phyloP scores from a whole-genome alignment of 306 rosid genomes.

The Begonia loranthoides region DNA sequence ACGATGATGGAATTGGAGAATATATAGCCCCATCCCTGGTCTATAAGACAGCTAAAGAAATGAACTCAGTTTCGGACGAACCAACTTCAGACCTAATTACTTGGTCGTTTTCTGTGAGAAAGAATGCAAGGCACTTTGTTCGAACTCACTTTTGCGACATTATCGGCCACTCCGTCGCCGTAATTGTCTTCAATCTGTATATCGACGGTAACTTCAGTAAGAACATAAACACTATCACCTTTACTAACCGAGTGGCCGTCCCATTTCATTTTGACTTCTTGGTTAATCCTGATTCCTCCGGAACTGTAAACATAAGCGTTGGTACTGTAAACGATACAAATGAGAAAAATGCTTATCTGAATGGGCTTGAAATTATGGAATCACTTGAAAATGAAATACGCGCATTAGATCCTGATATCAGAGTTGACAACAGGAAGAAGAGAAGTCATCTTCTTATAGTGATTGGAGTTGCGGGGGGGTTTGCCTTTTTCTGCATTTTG shows the following conservation, averaged over 20 bases:
- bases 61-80: background rate
- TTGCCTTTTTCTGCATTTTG: constrained; percentile 13
- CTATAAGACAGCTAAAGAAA: constrained; percentile 14
- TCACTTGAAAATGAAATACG: constrained; percentile 4
- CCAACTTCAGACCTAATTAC: constrained; percentile 4
- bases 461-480: constrained; percentile 22
- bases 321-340: background rate
- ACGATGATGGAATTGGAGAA: accelerated
- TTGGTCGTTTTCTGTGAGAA: constrained; percentile 14
- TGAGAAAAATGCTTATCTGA: constrained; percentile 12
- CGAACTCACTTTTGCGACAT: constrained; percentile 32
- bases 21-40: constrained; percentile 9
- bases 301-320: constrained; percentile 14
- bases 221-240: accelerated
- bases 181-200: background rate
- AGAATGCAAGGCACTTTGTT: constrained; percentile 10
- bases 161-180: accelerated
- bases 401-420: background rate
- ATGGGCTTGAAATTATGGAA: constrained; percentile 35
- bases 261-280: constrained; percentile 16
- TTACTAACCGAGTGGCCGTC: accelerated
- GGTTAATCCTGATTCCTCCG: constrained; percentile 15
- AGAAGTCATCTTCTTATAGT: constrained; percentile 4
- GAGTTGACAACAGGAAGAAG: background rate
- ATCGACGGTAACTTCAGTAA: constrained; percentile 1